Conservation (phyloP, 257 asterid genomes). For the Salvia hispanica region DNA sequence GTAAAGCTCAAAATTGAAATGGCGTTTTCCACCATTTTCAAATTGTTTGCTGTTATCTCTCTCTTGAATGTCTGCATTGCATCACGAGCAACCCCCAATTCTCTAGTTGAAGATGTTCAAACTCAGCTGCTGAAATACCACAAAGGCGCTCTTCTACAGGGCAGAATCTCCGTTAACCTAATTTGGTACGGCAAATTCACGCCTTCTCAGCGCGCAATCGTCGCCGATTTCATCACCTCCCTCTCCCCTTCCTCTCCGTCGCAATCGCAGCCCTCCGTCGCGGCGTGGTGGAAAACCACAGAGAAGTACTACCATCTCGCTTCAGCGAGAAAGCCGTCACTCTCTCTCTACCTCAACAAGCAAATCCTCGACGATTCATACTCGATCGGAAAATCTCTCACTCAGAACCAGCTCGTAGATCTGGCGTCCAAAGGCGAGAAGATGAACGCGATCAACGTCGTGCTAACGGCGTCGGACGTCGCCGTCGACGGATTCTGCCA, state of each 20-base stretch:
- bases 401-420: conserved; percentile 48
- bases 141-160: conserved; percentile 69
- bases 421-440: conserved; percentile 62
- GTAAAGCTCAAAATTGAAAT: background rate
- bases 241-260: conserved; percentile 36
- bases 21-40: conserved; percentile 27
- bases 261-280: conserved; percentile 54
- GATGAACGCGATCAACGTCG: conserved; percentile 56
- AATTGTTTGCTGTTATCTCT: conserved; percentile 22
- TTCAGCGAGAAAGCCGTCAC: conserved; percentile 41
- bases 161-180: conserved; percentile 57
- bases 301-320: conserved; percentile 63
- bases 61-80: conserved; percentile 28
- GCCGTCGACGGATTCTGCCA: conserved; percentile 64
- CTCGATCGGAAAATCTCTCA: conserved; percentile 59
- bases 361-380: conserved; percentile 45
- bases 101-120: conserved; percentile 20
- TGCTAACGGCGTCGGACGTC: conserved; percentile 59
- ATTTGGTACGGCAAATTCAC: conserved; percentile 76
- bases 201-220: conserved; percentile 63
- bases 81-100: conserved; percentile 11
- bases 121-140: conserved; percentile 51
- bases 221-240: conserved; percentile 67
- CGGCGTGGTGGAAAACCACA: conserved; percentile 68
- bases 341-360: conserved; percentile 44